Evolutionary conservation across 805 yeast species (phyloP).

Genomic region (Torulaspora quercuum): DNA sequence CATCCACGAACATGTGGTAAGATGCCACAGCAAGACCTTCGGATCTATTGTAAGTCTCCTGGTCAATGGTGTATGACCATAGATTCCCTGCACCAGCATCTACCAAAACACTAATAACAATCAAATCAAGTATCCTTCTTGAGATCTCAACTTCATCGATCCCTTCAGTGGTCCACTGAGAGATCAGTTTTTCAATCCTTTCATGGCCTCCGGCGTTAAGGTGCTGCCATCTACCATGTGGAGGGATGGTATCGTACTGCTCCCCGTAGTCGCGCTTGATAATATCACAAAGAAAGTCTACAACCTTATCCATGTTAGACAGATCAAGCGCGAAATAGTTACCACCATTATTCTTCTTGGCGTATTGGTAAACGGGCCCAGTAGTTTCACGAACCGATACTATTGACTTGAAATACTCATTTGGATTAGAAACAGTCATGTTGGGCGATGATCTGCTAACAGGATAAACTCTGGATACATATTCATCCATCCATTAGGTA

Average conservation of each 20-base stretch:
- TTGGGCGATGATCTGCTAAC: too few relatives aligned
- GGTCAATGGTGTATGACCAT: slow-evolving; percentile 49
- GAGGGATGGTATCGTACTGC: slow-evolving; percentile 48
- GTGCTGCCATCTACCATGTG: slow-evolving; percentile 69
- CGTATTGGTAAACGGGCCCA: slow-evolving; percentile 40
- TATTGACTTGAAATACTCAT: slow-evolving; percentile 45
- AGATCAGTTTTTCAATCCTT: slow-evolving; percentile 45
- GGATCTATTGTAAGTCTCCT: slow-evolving; percentile 41
- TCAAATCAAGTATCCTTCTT: slow-evolving; percentile 52
- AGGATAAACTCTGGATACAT: too few relatives aligned
- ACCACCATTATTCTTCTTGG: slow-evolving; percentile 31
- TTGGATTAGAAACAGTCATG: slow-evolving; percentile 10
- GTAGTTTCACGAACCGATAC: slow-evolving; percentile 55
- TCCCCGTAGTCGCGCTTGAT: slow-evolving; percentile 46
- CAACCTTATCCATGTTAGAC: slow-evolving; percentile 40
- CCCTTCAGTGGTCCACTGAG: slow-evolving; percentile 37
- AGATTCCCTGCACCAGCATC: slow-evolving; percentile 68
- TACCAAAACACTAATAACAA: slow-evolving; percentile 56
- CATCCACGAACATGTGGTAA: slow-evolving; percentile 50
- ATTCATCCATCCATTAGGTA: too few relatives aligned
- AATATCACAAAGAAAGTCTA: slow-evolving; percentile 45
- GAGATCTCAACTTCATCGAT: slow-evolving; percentile 46
- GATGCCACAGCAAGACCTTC: slow-evolving; percentile 67
- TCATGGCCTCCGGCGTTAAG: slow-evolving; percentile 49
- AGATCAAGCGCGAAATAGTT: slow-evolving; percentile 45